phyloP scores from a whole-genome alignment of 768 basidiomycete species.

The Cystofilobasidium capitatum region DNA sequence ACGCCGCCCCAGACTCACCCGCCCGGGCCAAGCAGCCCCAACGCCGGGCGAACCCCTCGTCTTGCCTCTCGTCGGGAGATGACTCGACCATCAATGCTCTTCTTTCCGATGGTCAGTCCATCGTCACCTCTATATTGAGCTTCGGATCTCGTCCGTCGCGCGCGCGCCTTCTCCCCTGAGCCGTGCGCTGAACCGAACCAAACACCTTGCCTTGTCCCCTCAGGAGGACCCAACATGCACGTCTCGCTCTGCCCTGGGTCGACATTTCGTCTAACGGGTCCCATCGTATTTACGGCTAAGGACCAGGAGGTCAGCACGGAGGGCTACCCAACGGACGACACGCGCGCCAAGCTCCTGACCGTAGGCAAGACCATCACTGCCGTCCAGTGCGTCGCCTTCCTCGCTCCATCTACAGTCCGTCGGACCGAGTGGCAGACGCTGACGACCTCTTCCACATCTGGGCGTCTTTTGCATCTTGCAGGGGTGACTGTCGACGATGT shows the following conservation, averaged over 20 bases:
- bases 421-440: background rate
- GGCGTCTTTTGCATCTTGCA: background rate
- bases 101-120: conserved; percentile 20
- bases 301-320: conserved; percentile 41
- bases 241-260: conserved; percentile 38
- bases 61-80: conserved; percentile 27
- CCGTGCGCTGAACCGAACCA: no score
- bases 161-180: no score
- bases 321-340: conserved; percentile 41
- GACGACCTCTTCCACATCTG: background rate
- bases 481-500: conserved; percentile 40
- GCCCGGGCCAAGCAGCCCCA: background rate
- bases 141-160: background rate
- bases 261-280: conserved; percentile 35
- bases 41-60: background rate
- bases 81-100: conserved; percentile 36
- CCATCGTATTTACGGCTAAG: conserved; percentile 40
- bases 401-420: background rate
- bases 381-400: conserved; percentile 30
- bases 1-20: background rate
- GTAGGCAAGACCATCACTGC: conserved; percentile 41
- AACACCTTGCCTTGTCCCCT: background rate
- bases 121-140: no score
- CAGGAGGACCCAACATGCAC: conserved; percentile 39
- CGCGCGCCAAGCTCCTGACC: conserved; percentile 38